Evolutionary conservation across 2,329 filamentous ascomycete species (phyloP).

Genomic region (Aspergillus neoniger): DNA sequence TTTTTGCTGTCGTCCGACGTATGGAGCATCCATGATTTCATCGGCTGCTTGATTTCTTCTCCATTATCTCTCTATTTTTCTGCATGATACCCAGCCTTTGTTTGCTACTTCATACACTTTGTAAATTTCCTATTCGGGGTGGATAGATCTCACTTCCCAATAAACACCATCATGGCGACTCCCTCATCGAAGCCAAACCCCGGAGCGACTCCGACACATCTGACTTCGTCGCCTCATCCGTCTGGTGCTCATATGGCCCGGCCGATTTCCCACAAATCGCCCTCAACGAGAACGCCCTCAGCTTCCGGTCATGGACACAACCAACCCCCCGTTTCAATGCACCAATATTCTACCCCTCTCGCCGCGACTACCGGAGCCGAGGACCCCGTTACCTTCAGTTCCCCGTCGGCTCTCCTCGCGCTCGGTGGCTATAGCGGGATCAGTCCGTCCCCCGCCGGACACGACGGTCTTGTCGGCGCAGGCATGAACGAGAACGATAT

Average conservation of each 20-base stretch:
- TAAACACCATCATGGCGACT: slow-evolving; percentile 42
- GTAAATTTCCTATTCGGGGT: neutral
- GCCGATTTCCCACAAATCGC: slow-evolving; percentile 48
- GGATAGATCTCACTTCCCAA: neutral
- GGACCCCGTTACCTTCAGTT: slow-evolving; percentile 47
- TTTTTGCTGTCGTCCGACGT: neutral
- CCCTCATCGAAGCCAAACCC: slow-evolving; percentile 47
- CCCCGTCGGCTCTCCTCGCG: slow-evolving; percentile 47
- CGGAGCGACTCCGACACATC: slow-evolving; percentile 46
- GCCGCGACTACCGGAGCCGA: slow-evolving; percentile 40
- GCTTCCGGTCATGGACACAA: slow-evolving; percentile 40
- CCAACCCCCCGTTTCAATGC: slow-evolving; percentile 39
- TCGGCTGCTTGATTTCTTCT: neutral
- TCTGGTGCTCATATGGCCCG: slow-evolving; percentile 42
- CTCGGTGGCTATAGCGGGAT: slow-evolving; percentile 47
- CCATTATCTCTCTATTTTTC: neutral
- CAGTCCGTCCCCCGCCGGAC: slow-evolving; percentile 42
- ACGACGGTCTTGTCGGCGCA: slow-evolving; percentile 38
- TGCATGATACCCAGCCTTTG: slow-evolving; percentile 5
- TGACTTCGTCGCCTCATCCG: slow-evolving; percentile 48
- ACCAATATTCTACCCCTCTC: slow-evolving; percentile 48
- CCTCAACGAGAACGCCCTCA: slow-evolving; percentile 48
- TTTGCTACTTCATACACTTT: neutral
- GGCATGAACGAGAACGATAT: slow-evolving; percentile 44
- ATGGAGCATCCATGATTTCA: slow-evolving; percentile 7